These are phyloP conservation scores for Colletotrichum higginsianum DNA, from an alignment of 2,329 filamentous ascomycete genomes.

Conservation along the genomic window DNA sequence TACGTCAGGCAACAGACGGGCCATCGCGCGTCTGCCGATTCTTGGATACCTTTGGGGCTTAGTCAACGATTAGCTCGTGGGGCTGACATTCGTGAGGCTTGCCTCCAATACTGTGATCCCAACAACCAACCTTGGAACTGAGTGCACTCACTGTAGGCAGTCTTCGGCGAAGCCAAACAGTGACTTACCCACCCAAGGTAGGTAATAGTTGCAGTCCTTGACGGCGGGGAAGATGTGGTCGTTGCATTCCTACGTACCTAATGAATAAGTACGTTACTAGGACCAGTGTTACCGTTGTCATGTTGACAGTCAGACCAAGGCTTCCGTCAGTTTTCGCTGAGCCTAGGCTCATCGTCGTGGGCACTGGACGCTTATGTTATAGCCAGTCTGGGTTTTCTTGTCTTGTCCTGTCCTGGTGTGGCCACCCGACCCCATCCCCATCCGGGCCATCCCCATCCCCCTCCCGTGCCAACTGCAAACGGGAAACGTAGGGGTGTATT, in stretches of 20 bases:
- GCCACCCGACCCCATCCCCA: not conserved
- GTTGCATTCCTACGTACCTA: no score
- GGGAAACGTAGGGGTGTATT: slow-evolving; percentile 23
- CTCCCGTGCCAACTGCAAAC: slow-evolving; percentile 24
- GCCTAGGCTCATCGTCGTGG: not conserved
- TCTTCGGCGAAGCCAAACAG: not conserved
- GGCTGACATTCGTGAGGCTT: slow-evolving; percentile 9
- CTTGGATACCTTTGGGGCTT: slow-evolving; percentile 19
- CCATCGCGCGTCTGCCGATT: slow-evolving; percentile 1
- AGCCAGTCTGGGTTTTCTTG: not conserved
- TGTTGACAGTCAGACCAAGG: not conserved
- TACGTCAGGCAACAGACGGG: not conserved
- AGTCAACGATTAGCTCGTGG: slow-evolving; percentile 36
- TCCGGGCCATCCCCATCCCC: not conserved
- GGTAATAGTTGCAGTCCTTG: no score
- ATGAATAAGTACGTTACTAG: no score
- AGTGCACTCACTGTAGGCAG: not conserved
- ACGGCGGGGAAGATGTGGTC: no score
- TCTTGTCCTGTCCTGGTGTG: not conserved
- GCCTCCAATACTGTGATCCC: not conserved
- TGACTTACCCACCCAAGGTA: no score
- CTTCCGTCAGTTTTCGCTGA: slow-evolving; percentile 27
- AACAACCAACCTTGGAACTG: not conserved
- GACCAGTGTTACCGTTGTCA: no score
- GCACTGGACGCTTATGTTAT: not conserved